These are phyloP conservation scores for Aspergillus sclerotioniger DNA, from an alignment of 495 filamentous ascomycete species.

Conservation along the genomic window DNA sequence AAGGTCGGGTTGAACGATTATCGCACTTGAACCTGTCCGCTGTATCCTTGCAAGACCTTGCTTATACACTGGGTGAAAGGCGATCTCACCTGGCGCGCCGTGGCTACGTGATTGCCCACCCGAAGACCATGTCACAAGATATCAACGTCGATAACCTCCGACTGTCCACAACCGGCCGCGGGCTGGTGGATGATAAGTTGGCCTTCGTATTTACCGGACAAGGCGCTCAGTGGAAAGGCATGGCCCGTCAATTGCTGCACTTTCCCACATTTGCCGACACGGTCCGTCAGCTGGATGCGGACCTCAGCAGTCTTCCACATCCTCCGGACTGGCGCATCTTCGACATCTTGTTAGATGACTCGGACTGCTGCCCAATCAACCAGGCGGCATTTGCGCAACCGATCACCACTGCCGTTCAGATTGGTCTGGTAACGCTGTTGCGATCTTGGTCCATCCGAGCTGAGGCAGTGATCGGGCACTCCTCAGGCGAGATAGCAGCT, in stretches of 20 bases:
- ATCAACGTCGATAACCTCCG: background rate
- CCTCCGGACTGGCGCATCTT: constrained; percentile 4
- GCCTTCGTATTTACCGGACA: constrained; percentile 25
- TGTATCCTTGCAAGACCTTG: background rate
- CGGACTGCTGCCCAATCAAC: background rate
- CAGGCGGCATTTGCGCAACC: constrained; percentile 17
- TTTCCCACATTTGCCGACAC: background rate
- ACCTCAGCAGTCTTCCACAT: background rate
- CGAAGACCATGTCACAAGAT: background rate
- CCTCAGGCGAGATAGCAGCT: constrained; percentile 26
- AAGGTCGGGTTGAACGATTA: background rate
- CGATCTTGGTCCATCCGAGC: constrained; percentile 17
- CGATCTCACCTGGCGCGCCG: background rate
- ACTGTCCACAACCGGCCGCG: background rate
- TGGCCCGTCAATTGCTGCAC: constrained; percentile 17
- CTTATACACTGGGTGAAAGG: background rate
- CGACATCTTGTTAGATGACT: constrained; percentile 5
- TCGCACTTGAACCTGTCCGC: background rate
- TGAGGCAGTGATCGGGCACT: constrained; percentile 23
- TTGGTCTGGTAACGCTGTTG: constrained; percentile 46
- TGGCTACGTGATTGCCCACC: background rate
- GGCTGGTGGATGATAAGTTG: background rate
- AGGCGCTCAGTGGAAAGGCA: constrained; percentile 23
- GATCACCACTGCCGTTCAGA: constrained; percentile 10
- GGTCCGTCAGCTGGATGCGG: background rate